These are phyloP conservation scores for Hyaloscypha variabilis DNA, from an alignment of 495 filamentous ascomycete genomes.

Conservation along the genomic window DNA sequence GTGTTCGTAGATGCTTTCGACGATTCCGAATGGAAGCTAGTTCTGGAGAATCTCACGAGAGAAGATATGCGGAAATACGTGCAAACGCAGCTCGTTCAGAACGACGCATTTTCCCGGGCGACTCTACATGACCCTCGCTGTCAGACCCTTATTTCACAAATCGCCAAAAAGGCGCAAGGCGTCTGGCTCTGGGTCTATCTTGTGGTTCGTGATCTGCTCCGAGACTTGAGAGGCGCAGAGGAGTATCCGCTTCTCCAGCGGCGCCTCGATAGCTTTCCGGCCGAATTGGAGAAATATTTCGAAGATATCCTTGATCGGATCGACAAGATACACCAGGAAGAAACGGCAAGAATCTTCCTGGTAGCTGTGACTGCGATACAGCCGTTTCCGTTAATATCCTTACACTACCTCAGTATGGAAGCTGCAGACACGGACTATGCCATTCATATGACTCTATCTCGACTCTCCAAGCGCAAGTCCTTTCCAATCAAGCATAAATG, in stretches of 20 bases:
- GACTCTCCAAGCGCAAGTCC: neutral
- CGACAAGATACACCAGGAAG: neutral
- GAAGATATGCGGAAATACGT: neutral
- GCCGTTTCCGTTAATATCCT: neutral
- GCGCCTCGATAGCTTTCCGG: neutral
- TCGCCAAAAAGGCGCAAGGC: neutral
- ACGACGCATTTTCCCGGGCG: neutral
- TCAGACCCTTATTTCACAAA: neutral
- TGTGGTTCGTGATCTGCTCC: neutral
- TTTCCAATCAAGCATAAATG: neutral
- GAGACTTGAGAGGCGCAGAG: neutral
- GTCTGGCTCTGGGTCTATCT: conserved; percentile 1
- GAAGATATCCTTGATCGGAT: neutral
- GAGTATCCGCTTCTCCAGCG: neutral
- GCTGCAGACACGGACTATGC: neutral
- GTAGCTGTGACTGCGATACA: neutral
- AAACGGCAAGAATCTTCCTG: neutral
- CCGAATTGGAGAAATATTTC: neutral
- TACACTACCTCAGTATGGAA: neutral
- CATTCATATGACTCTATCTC: neutral
- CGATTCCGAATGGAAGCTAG: neutral
- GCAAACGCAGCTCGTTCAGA: neutral
- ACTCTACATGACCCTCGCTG: neutral
- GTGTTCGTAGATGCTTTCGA: neutral
- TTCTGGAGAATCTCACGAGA: neutral